Evolutionary conservation across 202 grass and related monocot species (phyloP).

Genomic region (Zizania palustris): DNA sequence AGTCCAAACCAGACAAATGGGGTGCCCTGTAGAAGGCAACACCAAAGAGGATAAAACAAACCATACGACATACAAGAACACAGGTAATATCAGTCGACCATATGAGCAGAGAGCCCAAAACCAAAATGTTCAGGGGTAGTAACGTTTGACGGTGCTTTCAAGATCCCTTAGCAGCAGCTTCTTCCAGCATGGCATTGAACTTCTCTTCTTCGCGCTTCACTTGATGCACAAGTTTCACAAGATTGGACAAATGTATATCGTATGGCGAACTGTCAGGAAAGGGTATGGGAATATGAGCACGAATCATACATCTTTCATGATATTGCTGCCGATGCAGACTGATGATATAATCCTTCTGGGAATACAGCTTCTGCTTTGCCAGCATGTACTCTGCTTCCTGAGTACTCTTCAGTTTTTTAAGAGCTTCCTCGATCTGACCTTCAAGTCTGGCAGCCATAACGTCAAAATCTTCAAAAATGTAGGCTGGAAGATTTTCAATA

Average conservation of each 20-base stretch:
- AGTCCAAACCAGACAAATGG: constrained; percentile 27
- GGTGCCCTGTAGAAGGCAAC: neutral
- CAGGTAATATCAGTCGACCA: constrained; percentile 1
- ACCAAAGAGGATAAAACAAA: constrained; percentile 31
- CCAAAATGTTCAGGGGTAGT: constrained; percentile 55
- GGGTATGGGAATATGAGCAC: constrained; percentile 45
- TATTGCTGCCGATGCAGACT: constrained; percentile 66
- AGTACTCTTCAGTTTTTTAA: constrained; percentile 68
- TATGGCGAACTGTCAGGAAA: constrained; percentile 46
- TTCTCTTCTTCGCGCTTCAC: constrained; percentile 76
- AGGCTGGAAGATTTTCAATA: constrained; percentile 37
- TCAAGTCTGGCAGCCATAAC: constrained; percentile 63
- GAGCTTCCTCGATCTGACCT: constrained; percentile 61
- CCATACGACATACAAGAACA: constrained; percentile 42
- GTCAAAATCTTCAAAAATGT: constrained; percentile 54
- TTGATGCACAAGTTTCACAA: constrained; percentile 56
- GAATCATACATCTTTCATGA: constrained; percentile 54
- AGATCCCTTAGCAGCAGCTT: constrained; percentile 55
- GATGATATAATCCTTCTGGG: constrained; percentile 74
- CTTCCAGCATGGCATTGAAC: constrained; percentile 69
- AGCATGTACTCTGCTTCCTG: constrained; percentile 65
- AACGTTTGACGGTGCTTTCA: constrained; percentile 42
- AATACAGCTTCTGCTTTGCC: constrained; percentile 78
- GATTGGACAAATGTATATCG: constrained; percentile 49
- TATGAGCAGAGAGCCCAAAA: constrained; percentile 46